A percentile compares a stretch with the other conserved stretches of the same genome.
Evolutionary conservation across 2,329 filamentous ascomycete genomes (phyloP).

Genomic region (Setomelanomma holmii): DNA sequence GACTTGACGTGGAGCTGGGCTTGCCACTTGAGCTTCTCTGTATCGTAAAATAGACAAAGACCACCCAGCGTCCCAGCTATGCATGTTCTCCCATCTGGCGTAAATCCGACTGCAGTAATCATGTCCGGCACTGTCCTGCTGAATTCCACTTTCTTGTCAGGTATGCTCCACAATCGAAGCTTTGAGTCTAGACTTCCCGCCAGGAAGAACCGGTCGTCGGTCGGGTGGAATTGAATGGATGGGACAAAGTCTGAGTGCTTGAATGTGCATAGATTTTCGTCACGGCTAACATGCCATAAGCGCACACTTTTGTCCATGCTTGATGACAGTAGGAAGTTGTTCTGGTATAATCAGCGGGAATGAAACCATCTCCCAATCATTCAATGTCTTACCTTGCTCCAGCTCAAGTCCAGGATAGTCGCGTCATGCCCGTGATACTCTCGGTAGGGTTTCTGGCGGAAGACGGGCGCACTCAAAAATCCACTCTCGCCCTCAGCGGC

Average conservation of each 20-base stretch:
- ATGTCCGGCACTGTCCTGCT: constrained; percentile 80
- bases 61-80: constrained; percentile 90
- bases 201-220: constrained; percentile 94
- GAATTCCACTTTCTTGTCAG: constrained; percentile 91
- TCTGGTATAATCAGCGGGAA: constrained; percentile 53
- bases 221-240: constrained; percentile 91
- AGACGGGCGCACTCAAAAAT: constrained; percentile 87
- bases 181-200: constrained; percentile 91
- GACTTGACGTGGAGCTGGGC: constrained; percentile 94
- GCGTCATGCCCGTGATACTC: constrained; percentile 85
- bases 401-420: constrained; percentile 89
- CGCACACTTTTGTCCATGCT: constrained; percentile 98
- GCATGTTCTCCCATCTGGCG: constrained; percentile 86
- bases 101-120: constrained; percentile 92
- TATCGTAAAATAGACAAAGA: constrained; percentile 89
- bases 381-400: constrained; percentile 77
- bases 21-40: constrained; percentile 82
- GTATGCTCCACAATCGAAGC: constrained; percentile 92
- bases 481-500: constrained; percentile 59
- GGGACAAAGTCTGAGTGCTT: constrained; percentile 96
- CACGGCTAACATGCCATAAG: constrained; percentile 86
- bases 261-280: constrained; percentile 90
- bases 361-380: background rate
- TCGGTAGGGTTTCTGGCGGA: constrained; percentile 76
- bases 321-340: constrained; percentile 93